Evolutionary conservation across 1,284 basidiomycete genomes (phyloP).

Genomic region (Rhodotorula sp.): DNA sequence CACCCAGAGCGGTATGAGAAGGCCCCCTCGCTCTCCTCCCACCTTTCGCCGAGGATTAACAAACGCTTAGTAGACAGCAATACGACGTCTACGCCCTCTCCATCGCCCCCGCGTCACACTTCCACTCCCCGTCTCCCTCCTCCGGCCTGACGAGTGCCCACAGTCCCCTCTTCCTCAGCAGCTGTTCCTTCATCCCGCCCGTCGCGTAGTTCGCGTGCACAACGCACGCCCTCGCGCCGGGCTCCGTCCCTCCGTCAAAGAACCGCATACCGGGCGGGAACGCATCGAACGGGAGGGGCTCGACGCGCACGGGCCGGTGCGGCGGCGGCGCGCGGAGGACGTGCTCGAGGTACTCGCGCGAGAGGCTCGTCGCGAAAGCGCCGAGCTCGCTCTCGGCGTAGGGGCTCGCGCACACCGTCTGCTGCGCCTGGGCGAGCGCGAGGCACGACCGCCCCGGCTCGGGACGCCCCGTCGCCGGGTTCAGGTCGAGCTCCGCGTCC

Average conservation of each 20-base stretch:
- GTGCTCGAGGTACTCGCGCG: not conserved
- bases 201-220: constrained; percentile 45
- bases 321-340: constrained; percentile 1
- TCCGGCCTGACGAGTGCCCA: constrained; percentile 35
- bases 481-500: constrained; percentile 20
- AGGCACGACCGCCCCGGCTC: constrained; percentile 18
- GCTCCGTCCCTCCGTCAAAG: constrained; percentile 33
- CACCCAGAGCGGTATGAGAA: too few relatives aligned
- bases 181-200: constrained; percentile 32
- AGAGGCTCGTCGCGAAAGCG: constrained; percentile 7
- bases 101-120: constrained; percentile 34
- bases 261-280: constrained; percentile 44
- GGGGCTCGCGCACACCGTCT: constrained; percentile 10
- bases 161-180: constrained; percentile 31
- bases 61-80: too few relatives aligned
- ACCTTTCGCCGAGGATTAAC: too few relatives aligned
- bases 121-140: constrained; percentile 17
- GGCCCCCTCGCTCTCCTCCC: too few relatives aligned
- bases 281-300: constrained; percentile 36
- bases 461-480: not conserved
- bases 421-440: constrained; percentile 21
- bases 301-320: constrained; percentile 17
- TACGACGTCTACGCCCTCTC: constrained; percentile 14
- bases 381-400: not conserved
- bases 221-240: constrained; percentile 34